These are phyloP conservation scores for Avena eriantha DNA, from an alignment of 176 grass and related monocot species.

Conservation along the genomic window DNA sequence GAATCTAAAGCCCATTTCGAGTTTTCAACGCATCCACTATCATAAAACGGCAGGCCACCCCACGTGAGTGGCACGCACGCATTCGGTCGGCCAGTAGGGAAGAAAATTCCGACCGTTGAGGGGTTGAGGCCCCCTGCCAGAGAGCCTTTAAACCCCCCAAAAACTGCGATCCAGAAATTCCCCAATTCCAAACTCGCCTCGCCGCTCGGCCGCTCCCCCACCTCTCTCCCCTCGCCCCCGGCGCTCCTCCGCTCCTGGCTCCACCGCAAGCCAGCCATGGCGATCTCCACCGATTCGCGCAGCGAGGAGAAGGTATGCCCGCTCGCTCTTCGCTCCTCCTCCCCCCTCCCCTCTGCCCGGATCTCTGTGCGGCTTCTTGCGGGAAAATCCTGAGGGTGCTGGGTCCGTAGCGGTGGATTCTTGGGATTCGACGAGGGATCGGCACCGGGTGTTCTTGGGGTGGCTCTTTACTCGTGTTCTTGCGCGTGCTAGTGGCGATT, in stretches of 20 bases:
- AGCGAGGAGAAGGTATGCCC: conserved; percentile 64
- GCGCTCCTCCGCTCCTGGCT: background rate
- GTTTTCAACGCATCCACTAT: background rate
- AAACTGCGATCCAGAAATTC: conserved; percentile 4
- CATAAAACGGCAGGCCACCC: background rate
- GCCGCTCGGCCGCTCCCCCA: background rate
- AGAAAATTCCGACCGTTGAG: conserved; percentile 69
- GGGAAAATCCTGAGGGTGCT: background rate
- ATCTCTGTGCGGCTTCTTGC: conserved; percentile 8
- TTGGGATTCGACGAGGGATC: background rate
- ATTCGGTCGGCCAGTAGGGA: background rate
- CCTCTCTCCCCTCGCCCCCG: background rate
- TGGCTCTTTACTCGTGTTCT: background rate
- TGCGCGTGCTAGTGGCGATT: background rate
- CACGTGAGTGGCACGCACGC: conserved; percentile 42
- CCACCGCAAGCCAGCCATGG: conserved; percentile 39
- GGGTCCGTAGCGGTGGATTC: background rate
- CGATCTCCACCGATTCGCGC: conserved; percentile 63
- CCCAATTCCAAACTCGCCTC: conserved; percentile 30
- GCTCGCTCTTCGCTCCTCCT: background rate
- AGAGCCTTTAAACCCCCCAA: conserved; percentile 29
- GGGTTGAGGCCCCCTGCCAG: background rate
- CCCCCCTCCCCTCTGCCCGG: background rate
- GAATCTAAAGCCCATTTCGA: background rate
- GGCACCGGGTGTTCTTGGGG: background rate